These are phyloP conservation scores for Lactifluus echinatus DNA, from an alignment of 768 basidiomycete genomes.

Conservation along the genomic window DNA sequence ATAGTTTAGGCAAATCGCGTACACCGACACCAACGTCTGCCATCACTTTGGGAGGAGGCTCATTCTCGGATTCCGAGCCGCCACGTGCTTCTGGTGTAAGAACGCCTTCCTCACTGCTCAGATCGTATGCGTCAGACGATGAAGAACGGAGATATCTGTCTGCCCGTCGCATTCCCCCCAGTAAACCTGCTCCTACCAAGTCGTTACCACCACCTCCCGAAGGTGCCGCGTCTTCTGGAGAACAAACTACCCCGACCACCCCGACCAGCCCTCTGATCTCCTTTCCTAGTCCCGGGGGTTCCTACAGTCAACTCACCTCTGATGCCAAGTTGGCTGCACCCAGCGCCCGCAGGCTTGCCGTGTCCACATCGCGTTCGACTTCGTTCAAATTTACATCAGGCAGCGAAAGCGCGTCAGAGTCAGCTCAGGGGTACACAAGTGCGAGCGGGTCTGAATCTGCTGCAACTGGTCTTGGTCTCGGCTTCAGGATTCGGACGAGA, in stretches of 20 bases:
- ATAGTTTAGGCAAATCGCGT: slow-evolving; percentile 6
- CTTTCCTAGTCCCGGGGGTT: slow-evolving; percentile 2
- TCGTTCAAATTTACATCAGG: slow-evolving; percentile 9
- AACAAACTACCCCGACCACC: neutral
- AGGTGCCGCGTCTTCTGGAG: neutral
- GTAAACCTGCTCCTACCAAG: slow-evolving; percentile 16
- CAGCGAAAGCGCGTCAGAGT: slow-evolving; percentile 17
- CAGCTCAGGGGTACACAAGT: slow-evolving; percentile 11
- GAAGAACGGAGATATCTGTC: slow-evolving; percentile 13
- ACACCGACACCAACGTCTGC: slow-evolving; percentile 16
- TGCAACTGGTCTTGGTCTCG: slow-evolving; percentile 15
- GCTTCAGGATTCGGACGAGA: slow-evolving; percentile 15
- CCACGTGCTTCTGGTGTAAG: neutral
- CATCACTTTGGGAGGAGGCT: slow-evolving; percentile 3
- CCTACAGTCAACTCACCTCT: neutral
- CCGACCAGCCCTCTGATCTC: neutral
- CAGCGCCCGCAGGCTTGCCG: slow-evolving; percentile 7
- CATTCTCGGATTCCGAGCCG: slow-evolving; percentile 16
- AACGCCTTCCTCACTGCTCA: slow-evolving; percentile 4
- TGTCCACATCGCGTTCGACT: slow-evolving; percentile 9
- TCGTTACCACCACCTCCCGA: slow-evolving; percentile 15
- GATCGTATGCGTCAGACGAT: slow-evolving; percentile 15
- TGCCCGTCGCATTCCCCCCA: slow-evolving; percentile 11
- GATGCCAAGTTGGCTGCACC: slow-evolving; percentile 3
- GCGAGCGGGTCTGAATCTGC: slow-evolving; percentile 15